Conservation (phyloP, 2,329 filamentous ascomycete genomes). For the Atkinsonella texensis region DNA sequence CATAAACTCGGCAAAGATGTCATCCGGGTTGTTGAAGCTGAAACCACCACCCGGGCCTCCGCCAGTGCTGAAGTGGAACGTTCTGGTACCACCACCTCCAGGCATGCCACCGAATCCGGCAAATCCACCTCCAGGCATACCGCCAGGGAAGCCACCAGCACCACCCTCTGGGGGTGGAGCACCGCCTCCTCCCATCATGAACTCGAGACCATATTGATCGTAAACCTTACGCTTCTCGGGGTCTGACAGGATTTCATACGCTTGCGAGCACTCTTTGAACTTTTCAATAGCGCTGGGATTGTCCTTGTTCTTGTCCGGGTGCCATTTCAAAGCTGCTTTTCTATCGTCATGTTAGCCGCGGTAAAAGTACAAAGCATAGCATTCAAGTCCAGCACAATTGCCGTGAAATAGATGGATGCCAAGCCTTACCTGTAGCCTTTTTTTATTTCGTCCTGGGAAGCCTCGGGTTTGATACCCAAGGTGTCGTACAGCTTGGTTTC, state of each 20-base stretch:
- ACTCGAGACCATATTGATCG: conserved; percentile 89
- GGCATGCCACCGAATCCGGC: conserved; percentile 36
- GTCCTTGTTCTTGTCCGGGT: conserved; percentile 97
- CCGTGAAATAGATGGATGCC: background rate
- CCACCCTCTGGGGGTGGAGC: conserved; percentile 49
- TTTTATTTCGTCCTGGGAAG: conserved; percentile 89
- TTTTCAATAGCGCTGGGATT: conserved; percentile 76
- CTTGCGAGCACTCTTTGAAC: conserved; percentile 96
- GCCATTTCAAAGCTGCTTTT: conserved; percentile 81
- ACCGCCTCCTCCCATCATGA: conserved; percentile 69
- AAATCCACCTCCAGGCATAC: conserved; percentile 44
- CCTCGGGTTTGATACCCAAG: conserved; percentile 65
- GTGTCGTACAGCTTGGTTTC: conserved; percentile 94
- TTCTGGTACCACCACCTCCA: conserved; percentile 34
- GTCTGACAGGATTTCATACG: conserved; percentile 95
- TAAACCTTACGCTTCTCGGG: conserved; percentile 94
- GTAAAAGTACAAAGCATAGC: no score
- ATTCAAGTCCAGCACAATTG: background rate
- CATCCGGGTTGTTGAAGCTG: conserved; percentile 70
- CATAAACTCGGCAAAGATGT: conserved; percentile 78
- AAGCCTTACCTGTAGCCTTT: conserved; percentile 70
- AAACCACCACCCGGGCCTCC: conserved; percentile 51
- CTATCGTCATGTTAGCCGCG: conserved; percentile 27
- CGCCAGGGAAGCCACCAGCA: conserved; percentile 43
- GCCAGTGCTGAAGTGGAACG: conserved; percentile 53